A percentile compares a stretch with the other conserved stretches of the same genome.
Evolutionary conservation across 2,329 filamentous ascomycete genomes (phyloP).

Genomic region (Nannizziopsis arthrosporioides): DNA sequence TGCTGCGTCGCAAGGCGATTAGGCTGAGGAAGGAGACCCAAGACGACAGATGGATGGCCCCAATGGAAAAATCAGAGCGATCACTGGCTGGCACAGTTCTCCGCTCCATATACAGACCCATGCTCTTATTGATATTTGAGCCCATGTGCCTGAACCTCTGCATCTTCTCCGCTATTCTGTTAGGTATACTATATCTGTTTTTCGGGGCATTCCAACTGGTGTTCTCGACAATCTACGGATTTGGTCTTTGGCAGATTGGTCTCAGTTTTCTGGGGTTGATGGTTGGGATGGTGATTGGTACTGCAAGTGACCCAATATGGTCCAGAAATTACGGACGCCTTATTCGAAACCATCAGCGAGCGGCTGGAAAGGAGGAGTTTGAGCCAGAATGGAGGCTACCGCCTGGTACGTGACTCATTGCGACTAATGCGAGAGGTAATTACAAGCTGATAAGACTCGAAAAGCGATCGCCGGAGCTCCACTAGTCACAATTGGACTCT

Average conservation of each 20-base stretch:
- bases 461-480: constrained; percentile 57
- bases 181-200: constrained; percentile 82
- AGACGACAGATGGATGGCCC: constrained; percentile 63
- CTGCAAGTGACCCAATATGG: constrained; percentile 38
- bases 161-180: constrained; percentile 68
- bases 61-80: constrained; percentile 60
- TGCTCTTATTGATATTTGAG: constrained; percentile 67
- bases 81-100: constrained; percentile 54
- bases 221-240: constrained; percentile 61
- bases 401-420: constrained; percentile 38
- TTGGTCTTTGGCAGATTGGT: constrained; percentile 70
- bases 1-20: constrained; percentile 61
- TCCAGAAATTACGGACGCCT: constrained; percentile 35
- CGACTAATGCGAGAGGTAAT: constrained; percentile 20
- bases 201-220: constrained; percentile 79
- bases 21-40: constrained; percentile 61
- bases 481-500: constrained; percentile 67
- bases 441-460: constrained; percentile 1
- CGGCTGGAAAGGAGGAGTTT: constrained; percentile 36
- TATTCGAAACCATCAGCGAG: constrained; percentile 28
- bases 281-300: constrained; percentile 37
- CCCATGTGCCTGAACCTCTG: constrained; percentile 79
- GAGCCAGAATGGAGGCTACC: constrained; percentile 84
- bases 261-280: constrained; percentile 56
- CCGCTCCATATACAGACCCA: constrained; percentile 51